These are phyloP conservation scores for Gossypium lobatum DNA, from an alignment of 441 rosid genomes.

Conservation along the genomic window DNA sequence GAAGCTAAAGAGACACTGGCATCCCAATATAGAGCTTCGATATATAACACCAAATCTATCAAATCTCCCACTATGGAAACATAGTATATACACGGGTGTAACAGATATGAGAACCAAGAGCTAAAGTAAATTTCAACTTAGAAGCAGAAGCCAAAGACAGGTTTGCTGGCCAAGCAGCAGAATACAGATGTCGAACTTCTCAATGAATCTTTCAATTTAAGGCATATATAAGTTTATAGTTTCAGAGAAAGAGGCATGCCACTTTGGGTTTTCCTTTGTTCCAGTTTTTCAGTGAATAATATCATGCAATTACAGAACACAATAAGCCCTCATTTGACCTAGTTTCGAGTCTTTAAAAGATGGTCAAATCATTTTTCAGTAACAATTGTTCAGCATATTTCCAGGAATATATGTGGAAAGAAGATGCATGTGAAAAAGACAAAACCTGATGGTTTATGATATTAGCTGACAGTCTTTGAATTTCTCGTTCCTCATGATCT, in stretches of 20 bases:
- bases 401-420: background rate
- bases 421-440: background rate
- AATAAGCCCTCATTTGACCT: background rate
- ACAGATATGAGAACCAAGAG: background rate
- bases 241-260: background rate
- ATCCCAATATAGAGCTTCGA: background rate
- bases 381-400: background rate
- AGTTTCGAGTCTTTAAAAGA: background rate
- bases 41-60: background rate
- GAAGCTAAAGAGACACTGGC: background rate
- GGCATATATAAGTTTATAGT: background rate
- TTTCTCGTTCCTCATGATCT: slow-evolving; percentile 97
- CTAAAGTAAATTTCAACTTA: background rate
- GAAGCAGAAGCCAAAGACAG: background rate
- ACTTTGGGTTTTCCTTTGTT: slow-evolving; percentile 1
- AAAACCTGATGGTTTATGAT: slow-evolving; percentile 85
- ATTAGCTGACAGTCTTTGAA: slow-evolving; percentile 91
- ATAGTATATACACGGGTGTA: background rate
- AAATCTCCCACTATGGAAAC: background rate
- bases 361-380: background rate
- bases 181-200: background rate
- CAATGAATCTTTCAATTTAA: background rate
- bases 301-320: background rate
- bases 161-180: background rate
- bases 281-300: background rate